Percentiles rank a stretch among this genome's conserved stretches.
Evolutionary conservation across 1,284 basidiomycete genomes (phyloP).

Genomic region (Apiotrichum gracile): DNA sequence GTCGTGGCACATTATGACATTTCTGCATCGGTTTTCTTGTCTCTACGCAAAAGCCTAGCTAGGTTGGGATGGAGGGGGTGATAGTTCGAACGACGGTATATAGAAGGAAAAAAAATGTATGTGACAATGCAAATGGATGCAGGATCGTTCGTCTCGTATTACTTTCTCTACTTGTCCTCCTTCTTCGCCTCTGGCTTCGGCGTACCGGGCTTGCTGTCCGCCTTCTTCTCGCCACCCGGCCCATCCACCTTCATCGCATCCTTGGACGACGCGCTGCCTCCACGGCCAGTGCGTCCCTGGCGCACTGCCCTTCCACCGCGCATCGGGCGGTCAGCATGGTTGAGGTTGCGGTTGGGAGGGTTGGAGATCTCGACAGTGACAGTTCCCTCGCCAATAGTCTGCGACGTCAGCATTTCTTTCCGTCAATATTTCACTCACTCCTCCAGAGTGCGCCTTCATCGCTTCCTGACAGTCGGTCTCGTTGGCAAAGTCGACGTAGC

Average conservation of each 20-base stretch:
- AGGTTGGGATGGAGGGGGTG: too few relatives aligned
- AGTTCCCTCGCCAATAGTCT: slow-evolving; percentile 43
- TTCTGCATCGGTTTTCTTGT: background rate
- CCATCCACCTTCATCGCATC: slow-evolving; percentile 3
- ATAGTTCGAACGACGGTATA: slow-evolving; percentile 7
- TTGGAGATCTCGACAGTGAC: slow-evolving; percentile 47
- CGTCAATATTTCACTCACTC: slow-evolving; percentile 50
- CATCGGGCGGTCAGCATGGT: slow-evolving; percentile 20
- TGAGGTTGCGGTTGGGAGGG: slow-evolving; percentile 28
- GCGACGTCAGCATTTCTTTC: background rate
- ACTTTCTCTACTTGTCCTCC: slow-evolving; percentile 2
- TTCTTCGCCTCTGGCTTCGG: slow-evolving; percentile 9
- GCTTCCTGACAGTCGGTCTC: slow-evolving; percentile 74
- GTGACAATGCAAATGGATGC: slow-evolving; percentile 10
- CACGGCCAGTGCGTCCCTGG: slow-evolving; percentile 46
- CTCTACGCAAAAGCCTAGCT: background rate
- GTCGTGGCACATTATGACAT: background rate
- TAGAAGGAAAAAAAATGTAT: slow-evolving; percentile 6
- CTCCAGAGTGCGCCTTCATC: slow-evolving; percentile 59
- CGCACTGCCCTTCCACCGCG: slow-evolving; percentile 47
- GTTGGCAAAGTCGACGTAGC: slow-evolving; percentile 79
- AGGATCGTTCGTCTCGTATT: background rate
- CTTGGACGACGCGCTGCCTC: slow-evolving; percentile 20
- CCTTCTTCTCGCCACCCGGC: slow-evolving; percentile 8
- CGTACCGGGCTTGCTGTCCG: background rate